Evolutionary conservation across 768 basidiomycete genomes (phyloP).

Genomic region (Psilocybe subaeruginosa): DNA sequence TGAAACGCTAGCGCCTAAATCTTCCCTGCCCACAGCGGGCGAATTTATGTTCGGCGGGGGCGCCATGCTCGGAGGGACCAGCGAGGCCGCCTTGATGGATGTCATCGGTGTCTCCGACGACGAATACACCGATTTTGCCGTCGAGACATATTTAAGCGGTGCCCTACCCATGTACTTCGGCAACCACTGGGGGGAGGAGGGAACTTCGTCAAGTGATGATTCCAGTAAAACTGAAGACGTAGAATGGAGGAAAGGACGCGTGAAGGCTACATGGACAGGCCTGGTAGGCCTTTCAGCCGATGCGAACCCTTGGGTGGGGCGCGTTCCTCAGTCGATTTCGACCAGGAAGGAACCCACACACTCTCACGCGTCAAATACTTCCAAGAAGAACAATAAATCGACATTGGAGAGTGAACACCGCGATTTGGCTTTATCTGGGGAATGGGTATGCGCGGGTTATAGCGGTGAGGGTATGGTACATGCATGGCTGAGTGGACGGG

Average conservation of each 20-base stretch:
- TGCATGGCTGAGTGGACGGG: conserved; percentile 22
- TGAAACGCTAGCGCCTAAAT: neutral
- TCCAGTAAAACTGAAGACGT: neutral
- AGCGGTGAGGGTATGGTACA: conserved; percentile 59
- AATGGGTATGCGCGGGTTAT: conserved; percentile 76
- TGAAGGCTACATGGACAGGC: conserved; percentile 67
- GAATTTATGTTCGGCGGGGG: conserved; percentile 75
- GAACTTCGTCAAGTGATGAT: conserved; percentile 23
- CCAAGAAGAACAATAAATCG: neutral
- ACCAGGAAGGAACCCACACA: conserved; percentile 32
- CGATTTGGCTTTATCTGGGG: conserved; percentile 45
- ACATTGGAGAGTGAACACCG: conserved; percentile 11
- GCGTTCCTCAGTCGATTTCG: conserved; percentile 53
- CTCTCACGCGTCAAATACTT: neutral
- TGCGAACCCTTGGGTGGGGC: conserved; percentile 70
- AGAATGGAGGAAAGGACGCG: conserved; percentile 41
- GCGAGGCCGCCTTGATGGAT: conserved; percentile 26
- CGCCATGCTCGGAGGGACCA: conserved; percentile 31
- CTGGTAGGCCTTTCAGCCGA: conserved; percentile 66
- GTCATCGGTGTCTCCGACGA: conserved; percentile 44
- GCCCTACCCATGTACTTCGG: conserved; percentile 59
- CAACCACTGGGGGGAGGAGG: conserved; percentile 21
- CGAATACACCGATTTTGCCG: conserved; percentile 26
- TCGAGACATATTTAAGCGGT: conserved; percentile 32
- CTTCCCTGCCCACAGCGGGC: conserved; percentile 31